These are phyloP conservation scores for Albugo laibachii DNA, from an alignment of 352 stramenopile species.

Conservation along the genomic window DNA sequence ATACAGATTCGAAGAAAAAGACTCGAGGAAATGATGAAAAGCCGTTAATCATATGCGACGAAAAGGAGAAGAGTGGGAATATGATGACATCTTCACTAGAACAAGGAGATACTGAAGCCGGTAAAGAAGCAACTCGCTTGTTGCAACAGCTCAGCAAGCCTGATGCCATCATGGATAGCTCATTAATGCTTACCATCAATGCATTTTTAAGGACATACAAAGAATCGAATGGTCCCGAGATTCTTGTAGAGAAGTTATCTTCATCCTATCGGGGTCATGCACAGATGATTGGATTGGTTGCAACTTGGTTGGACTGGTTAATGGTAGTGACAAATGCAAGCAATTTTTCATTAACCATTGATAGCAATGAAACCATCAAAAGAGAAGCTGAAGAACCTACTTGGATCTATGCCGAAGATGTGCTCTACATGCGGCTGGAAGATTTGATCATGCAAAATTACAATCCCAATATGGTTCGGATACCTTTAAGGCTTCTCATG, in stretches of 20 bases:
- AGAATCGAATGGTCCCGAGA: slow-evolving; percentile 60
- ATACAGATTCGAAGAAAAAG: slow-evolving; percentile 9
- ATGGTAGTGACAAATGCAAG: slow-evolving; percentile 52
- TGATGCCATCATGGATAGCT: slow-evolving; percentile 70
- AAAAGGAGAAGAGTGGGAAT: slow-evolving; percentile 28
- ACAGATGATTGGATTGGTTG: slow-evolving; percentile 74
- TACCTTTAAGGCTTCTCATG: background rate
- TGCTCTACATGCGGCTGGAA: slow-evolving; percentile 57
- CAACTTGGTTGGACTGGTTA: slow-evolving; percentile 47
- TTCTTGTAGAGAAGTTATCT: slow-evolving; percentile 71
- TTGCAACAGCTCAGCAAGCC: slow-evolving; percentile 45
- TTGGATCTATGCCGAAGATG: slow-evolving; percentile 56
- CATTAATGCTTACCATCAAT: slow-evolving; percentile 65
- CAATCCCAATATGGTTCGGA: slow-evolving; percentile 47
- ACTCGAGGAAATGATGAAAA: slow-evolving; percentile 29
- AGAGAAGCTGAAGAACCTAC: slow-evolving; percentile 15
- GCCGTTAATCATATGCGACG: slow-evolving; percentile 71
- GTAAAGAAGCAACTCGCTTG: slow-evolving; percentile 47
- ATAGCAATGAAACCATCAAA: too few relatives aligned
- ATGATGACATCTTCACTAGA: slow-evolving; percentile 14
- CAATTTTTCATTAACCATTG: slow-evolving; percentile 35
- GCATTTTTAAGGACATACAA: slow-evolving; percentile 60
- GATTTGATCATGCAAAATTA: slow-evolving; percentile 65
- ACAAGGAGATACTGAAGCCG: slow-evolving; percentile 45
- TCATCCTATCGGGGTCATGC: slow-evolving; percentile 71